Base-by-base conservation (phyloP, 371 early-diverging fungal genomes). In the Rhizomucor pusillus region DNA sequence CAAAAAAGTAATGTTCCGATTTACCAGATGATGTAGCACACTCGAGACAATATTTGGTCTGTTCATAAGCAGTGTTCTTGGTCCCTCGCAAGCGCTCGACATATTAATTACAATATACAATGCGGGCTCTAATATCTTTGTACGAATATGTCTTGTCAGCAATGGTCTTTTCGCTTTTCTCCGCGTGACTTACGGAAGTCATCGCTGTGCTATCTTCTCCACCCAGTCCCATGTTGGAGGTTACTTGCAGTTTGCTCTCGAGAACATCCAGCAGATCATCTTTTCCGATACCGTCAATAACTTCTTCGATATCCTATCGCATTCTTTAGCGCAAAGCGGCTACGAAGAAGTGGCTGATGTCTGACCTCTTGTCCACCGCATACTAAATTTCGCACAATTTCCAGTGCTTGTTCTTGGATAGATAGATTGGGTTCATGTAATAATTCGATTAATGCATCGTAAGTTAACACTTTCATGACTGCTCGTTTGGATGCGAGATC, bases 361-460 rank as follows among this genome's bases (percentile, higher is more conserved):
- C n/a, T 1, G 40, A 84, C 82, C 55, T 69, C 61, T 43, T 79
- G 77, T 34, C 79, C 78, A 5, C 82, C 85, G 57, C 85, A 87
- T 0, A 82, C 90, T 12, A 93, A 71, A 61, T 94, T 94, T 11
- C 95, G 71, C 0, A 92, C 69, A 20, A 92, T 75, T 58, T 85
- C 87, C 4, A 94, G 60, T 0, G 91, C 87, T 52, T 94, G 91
- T 60, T 90, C 90, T 67, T 91, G 90, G 11, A 92, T 79, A 0
- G 63, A 72, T 0, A 71, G 33, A 7, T 85, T 83, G 3, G 63
- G 52, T 49, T 92, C 90, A 50, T 86, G 71, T 18, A 91, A 56
- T 23, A 93, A 67, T 6, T 81, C 81, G 45, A 65, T 66, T 50
- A 94, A 66, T 3, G 71, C 71, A 50, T 77, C 67, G 66, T 82